phyloP scores from a whole-genome alignment of 495 filamentous ascomycete species.

The Astrothelium macrocarpum region DNA sequence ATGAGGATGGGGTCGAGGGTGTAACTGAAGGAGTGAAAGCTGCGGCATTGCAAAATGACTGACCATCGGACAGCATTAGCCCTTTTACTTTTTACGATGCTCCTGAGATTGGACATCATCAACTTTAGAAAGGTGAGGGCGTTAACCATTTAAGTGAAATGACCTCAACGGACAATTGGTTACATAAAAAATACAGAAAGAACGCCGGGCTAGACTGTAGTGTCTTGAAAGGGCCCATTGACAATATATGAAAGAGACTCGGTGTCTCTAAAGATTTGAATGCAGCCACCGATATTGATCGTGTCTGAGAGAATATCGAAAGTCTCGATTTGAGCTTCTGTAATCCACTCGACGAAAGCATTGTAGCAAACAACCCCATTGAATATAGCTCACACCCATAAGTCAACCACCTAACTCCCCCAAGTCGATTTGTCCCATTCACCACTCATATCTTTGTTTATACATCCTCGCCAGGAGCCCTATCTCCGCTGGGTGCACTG shows the following conservation, averaged over 20 bases:
- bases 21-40: slow-evolving; percentile 10
- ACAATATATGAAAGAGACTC: neutral
- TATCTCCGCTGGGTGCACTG: neutral
- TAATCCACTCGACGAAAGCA: no score
- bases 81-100: neutral
- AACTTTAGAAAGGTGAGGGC: neutral
- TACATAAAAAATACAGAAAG: neutral
- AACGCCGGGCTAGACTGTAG: neutral
- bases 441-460: neutral
- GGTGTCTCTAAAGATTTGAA: neutral
- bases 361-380: no score
- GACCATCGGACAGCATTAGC: neutral
- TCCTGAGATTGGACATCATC: neutral
- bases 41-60: neutral
- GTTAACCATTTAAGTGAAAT: no score
- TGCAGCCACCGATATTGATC: neutral
- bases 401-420: no score
- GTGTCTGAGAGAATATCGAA: neutral
- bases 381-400: no score
- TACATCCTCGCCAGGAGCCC: neutral
- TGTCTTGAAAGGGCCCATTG: neutral
- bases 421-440: no score
- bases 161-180: no score
- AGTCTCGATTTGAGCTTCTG: no score
- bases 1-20: slow-evolving; percentile 29